phyloP scores from a whole-genome alignment of 139 green algal species.

The Picochlorum sp. region DNA sequence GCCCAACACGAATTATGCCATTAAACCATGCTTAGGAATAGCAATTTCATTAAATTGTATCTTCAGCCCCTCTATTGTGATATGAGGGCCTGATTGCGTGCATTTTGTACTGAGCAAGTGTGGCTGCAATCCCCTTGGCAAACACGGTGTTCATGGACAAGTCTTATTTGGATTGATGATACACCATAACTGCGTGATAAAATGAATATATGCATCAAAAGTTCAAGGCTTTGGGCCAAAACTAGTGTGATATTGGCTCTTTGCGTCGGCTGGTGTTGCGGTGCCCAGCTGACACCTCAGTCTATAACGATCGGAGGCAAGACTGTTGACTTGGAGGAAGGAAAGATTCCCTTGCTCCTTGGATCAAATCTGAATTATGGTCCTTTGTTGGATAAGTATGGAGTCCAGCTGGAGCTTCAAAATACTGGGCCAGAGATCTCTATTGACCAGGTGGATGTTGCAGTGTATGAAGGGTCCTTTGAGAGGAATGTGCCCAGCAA shows the following conservation, averaged over 20 bases:
- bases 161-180: too few species aligned
- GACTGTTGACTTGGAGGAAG: neutral
- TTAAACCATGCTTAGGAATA: too few species aligned
- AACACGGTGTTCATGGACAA: too few species aligned
- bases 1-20: too few species aligned
- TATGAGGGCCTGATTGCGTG: too few species aligned
- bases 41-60: too few species aligned
- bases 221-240: neutral
- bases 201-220: too few species aligned
- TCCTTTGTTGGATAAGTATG: constrained; percentile 2
- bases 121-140: too few species aligned
- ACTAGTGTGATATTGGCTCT: neutral
- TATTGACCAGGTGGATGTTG: neutral
- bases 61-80: too few species aligned
- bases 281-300: neutral
- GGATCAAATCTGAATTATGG: neutral
- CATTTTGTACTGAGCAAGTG: too few species aligned
- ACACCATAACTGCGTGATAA: too few species aligned
- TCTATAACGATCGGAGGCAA: neutral
- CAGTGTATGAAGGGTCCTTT: constrained; percentile 10
- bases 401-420: neutral
- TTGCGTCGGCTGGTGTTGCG: neutral
- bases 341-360: neutral
- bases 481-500: neutral
- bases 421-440: constrained; percentile 1